Evolutionary conservation across 768 basidiomycete genomes (phyloP).

Genomic region (Leccinellum rugosiceps): DNA sequence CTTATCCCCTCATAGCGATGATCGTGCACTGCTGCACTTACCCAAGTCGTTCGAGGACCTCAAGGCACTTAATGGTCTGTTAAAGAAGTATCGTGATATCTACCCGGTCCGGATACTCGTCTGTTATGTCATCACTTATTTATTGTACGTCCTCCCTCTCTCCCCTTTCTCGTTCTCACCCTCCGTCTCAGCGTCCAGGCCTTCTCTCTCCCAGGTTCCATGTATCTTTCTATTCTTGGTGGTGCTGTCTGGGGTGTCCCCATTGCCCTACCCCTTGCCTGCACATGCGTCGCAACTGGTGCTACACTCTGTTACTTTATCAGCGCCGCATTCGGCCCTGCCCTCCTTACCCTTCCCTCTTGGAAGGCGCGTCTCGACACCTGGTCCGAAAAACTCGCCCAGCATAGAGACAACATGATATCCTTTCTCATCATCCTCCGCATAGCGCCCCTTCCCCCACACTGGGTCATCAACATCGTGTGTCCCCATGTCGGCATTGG

Average conservation of each 20-base stretch:
- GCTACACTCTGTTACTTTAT: conserved; percentile 91
- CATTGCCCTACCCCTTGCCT: conserved; percentile 83
- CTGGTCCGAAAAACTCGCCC: conserved; percentile 75
- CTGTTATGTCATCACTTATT: conserved; percentile 85
- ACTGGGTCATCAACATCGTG: conserved; percentile 94
- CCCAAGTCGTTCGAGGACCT: conserved; percentile 88
- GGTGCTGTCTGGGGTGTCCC: conserved; percentile 95
- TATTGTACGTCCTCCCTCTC: conserved; percentile 65
- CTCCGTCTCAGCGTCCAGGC: conserved; percentile 72
- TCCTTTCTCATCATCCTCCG: conserved; percentile 94
- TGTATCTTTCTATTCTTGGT: conserved; percentile 96
- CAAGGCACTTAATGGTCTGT: conserved; percentile 75
- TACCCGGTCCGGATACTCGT: conserved; percentile 83
- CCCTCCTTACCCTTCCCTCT: conserved; percentile 80
- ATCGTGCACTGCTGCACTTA: conserved; percentile 72
- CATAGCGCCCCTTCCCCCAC: conserved; percentile 91
- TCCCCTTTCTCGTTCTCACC: conserved; percentile 6
- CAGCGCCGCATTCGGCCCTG: conserved; percentile 89
- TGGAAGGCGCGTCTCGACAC: conserved; percentile 81
- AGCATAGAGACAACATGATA: conserved; percentile 80
- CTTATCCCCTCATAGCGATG: conserved; percentile 49
- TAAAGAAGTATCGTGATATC: conserved; percentile 90
- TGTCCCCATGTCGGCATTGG: conserved; percentile 91
- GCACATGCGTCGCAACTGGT: conserved; percentile 87
- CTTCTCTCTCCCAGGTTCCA: conserved; percentile 93